These are phyloP conservation scores for Aegilops longissima DNA, from an alignment of 176 grass and related monocot genomes.

Conservation along the genomic window DNA sequence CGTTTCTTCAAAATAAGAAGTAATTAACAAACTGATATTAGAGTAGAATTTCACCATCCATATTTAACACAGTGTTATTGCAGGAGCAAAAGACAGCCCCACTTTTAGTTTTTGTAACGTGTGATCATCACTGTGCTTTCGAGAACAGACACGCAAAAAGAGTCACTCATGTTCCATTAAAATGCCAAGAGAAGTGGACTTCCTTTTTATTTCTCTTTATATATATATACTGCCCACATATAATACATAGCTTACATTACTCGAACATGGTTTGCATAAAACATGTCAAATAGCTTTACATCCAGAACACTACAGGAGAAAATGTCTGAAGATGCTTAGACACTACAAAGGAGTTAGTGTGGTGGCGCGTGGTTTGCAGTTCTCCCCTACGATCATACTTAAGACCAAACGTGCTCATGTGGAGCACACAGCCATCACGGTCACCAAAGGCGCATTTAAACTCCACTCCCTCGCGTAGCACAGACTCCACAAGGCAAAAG, in stretches of 20 bases:
- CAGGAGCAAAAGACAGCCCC: no score
- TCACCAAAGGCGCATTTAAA: not conserved
- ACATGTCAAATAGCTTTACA: not conserved
- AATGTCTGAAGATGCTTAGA: not conserved
- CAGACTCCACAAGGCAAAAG: not conserved
- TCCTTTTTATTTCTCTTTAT: not conserved
- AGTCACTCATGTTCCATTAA: not conserved
- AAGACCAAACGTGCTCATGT: not conserved
- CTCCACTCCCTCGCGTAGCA: no score
- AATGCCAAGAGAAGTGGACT: not conserved
- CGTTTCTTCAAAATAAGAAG: no score
- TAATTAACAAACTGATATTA: no score
- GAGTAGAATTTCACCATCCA: no score
- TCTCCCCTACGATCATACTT: not conserved
- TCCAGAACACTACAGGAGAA: slow-evolving; percentile 3
- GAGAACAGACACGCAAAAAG: not conserved
- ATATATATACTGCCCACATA: not conserved
- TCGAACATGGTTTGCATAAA: not conserved
- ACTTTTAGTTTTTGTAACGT: no score
- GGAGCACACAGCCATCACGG: not conserved
- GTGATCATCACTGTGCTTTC: no score
- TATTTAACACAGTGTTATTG: no score
- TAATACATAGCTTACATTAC: not conserved
- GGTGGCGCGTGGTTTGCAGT: not conserved
- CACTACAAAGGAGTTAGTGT: not conserved